A percentile compares a stretch with the other conserved stretches of the same genome.
Conservation (phyloP, 768 basidiomycete species). For the Collybia mongolica region DNA sequence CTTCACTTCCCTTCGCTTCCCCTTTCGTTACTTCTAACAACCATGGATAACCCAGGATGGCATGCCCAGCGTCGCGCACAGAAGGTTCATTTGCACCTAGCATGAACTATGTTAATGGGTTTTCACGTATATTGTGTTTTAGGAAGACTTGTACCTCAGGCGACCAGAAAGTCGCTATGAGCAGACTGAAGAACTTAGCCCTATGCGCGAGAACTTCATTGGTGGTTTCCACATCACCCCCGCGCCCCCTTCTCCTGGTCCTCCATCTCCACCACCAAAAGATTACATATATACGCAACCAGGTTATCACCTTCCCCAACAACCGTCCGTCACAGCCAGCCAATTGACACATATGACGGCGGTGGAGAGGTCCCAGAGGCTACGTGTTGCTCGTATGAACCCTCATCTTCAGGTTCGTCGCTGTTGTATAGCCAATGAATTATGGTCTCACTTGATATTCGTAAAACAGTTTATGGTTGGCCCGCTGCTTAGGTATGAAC, state of each 20-base stretch:
- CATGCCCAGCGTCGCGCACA: slow-evolving; percentile 62
- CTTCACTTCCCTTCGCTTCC: neutral
- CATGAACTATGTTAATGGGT: slow-evolving; percentile 2
- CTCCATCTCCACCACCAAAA: slow-evolving; percentile 49
- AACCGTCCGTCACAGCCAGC: slow-evolving; percentile 30
- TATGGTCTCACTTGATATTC: slow-evolving; percentile 1
- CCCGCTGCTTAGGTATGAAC: slow-evolving; percentile 61
- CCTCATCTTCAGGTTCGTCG: slow-evolving; percentile 67
- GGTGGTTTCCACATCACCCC: slow-evolving; percentile 48
- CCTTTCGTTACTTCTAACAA: neutral
- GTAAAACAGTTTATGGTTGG: slow-evolving; percentile 78
- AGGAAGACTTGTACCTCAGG: slow-evolving; percentile 32
- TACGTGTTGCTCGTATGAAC: slow-evolving; percentile 65
- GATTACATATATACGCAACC: slow-evolving; percentile 30
- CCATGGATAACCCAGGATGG: slow-evolving; percentile 82
- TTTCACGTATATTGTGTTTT: no score
- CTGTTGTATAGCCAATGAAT: neutral
- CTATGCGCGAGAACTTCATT: slow-evolving; percentile 61
- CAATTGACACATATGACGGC: slow-evolving; percentile 53
- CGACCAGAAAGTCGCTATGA: slow-evolving; percentile 45
- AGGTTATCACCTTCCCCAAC: slow-evolving; percentile 15
- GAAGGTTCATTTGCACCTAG: slow-evolving; percentile 34
- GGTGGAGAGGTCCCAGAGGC: slow-evolving; percentile 61
- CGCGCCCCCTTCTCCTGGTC: slow-evolving; percentile 36
- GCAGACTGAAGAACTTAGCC: slow-evolving; percentile 57